A percentile compares a stretch with the other conserved stretches of the same genome.
phyloP scores from a whole-genome alignment of 345 rosid species.

The Lepidium sativum region DNA sequence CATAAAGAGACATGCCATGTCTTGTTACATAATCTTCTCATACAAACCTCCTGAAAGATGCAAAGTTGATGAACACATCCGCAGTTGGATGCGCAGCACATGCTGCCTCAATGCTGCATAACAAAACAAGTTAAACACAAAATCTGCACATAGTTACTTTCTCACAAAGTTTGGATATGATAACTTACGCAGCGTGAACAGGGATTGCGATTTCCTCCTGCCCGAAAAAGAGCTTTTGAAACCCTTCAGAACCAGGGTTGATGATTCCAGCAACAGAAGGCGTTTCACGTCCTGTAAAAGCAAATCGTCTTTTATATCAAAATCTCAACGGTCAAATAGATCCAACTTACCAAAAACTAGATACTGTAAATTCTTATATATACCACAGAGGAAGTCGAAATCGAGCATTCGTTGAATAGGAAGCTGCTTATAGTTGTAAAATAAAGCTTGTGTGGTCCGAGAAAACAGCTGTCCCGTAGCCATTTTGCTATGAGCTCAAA shows the following conservation, averaged over 20 bases:
- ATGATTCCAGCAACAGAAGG: conserved; percentile 98
- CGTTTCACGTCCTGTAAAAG: conserved; percentile 69
- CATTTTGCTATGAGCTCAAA: conserved; percentile 33
- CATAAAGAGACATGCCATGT: background rate
- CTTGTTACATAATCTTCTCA: background rate
- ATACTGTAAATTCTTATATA: background rate
- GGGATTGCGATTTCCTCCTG: conserved; percentile 99
- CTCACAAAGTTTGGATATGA: background rate
- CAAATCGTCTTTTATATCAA: background rate
- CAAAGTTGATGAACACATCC: conserved; percentile 93
- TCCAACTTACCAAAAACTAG: background rate
- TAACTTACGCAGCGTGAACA: conserved; percentile 75
- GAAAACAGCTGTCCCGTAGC: conserved; percentile 97
- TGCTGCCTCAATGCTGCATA: conserved; percentile 80
- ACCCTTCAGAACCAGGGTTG: conserved; percentile 94
- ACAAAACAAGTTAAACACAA: background rate
- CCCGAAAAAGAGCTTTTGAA: conserved; percentile 93
- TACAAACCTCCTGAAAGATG: conserved; percentile 84
- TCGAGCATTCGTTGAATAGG: conserved; percentile 99
- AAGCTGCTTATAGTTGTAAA: conserved; percentile 94
- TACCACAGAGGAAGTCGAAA: conserved; percentile 97
- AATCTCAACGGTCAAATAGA: background rate
- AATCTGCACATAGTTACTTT: background rate
- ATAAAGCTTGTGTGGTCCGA: conserved; percentile 77
- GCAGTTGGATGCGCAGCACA: conserved; percentile 92